A percentile compares a stretch with the other conserved stretches of the same genome.
Conservation (phyloP, 306 rosid species). For the Trifolium pratense region DNA sequence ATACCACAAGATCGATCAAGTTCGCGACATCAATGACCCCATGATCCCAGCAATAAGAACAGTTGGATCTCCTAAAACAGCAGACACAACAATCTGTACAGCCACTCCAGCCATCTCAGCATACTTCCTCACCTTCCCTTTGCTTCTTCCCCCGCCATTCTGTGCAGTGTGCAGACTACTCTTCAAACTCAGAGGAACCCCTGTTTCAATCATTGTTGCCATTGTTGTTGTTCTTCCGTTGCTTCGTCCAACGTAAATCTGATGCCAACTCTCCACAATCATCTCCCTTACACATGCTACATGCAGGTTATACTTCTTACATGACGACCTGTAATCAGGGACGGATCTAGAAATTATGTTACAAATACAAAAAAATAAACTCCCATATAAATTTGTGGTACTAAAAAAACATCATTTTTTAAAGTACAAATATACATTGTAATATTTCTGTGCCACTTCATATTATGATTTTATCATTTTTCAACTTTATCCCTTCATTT, state of each 20-base stretch:
- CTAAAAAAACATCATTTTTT: neutral
- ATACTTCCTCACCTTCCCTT: conserved; percentile 69
- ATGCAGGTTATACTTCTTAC: conserved; percentile 81
- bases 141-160: conserved; percentile 34
- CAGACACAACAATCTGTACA: conserved; percentile 76
- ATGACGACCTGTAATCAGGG: conserved; percentile 52
- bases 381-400: neutral
- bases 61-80: conserved; percentile 92
- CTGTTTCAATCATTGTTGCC: conserved; percentile 46
- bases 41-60: conserved; percentile 80
- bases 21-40: conserved; percentile 60
- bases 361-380: neutral
- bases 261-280: conserved; percentile 83
- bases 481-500: neutral
- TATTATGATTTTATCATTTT: neutral
- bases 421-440: neutral
- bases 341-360: neutral
- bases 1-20: conserved; percentile 5
- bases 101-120: conserved; percentile 85
- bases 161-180: conserved; percentile 3
- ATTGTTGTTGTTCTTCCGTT: conserved; percentile 28
- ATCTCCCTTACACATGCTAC: conserved; percentile 95
- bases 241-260: conserved; percentile 46
- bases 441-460: too few relatives aligned
- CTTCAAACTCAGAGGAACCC: conserved; percentile 52